Evolutionary conservation across 495 filamentous ascomycete species (phyloP).

Genomic region (Gamarada debralockiae): DNA sequence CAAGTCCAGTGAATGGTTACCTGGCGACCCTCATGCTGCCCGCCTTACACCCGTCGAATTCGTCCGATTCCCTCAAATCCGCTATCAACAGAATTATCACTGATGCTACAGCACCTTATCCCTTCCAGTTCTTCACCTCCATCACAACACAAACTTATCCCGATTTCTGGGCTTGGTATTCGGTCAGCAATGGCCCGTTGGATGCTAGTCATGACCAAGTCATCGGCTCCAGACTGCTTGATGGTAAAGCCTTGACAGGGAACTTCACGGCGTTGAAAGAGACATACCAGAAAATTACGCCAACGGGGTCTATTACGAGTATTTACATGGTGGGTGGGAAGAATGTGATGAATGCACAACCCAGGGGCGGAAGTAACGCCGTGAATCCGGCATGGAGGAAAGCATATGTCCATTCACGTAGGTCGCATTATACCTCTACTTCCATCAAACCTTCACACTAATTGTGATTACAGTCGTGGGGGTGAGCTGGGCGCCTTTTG

Average conservation of each 20-base stretch:
- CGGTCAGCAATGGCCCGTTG: constrained; percentile 28
- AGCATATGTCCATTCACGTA: constrained; percentile 32
- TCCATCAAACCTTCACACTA: not conserved
- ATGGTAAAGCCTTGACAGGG: constrained; percentile 26
- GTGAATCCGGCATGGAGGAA: constrained; percentile 42
- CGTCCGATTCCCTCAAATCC: constrained; percentile 5
- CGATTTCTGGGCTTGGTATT: constrained; percentile 44
- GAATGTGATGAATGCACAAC: constrained; percentile 29
- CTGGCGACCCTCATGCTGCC: constrained; percentile 28
- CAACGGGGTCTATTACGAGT: constrained; percentile 28
- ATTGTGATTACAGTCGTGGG: not conserved
- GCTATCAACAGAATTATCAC: constrained; percentile 28
- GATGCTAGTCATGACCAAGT: constrained; percentile 35
- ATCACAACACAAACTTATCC: constrained; percentile 37
- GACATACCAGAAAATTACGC: constrained; percentile 21
- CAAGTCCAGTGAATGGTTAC: constrained; percentile 23
- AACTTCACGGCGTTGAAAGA: constrained; percentile 23
- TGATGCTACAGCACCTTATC: constrained; percentile 23
- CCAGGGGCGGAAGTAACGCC: constrained; percentile 26
- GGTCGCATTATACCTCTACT: not conserved
- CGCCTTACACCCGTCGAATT: constrained; percentile 13
- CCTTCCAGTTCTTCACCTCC: constrained; percentile 25
- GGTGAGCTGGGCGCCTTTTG: constrained; percentile 5
- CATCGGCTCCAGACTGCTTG: constrained; percentile 38
- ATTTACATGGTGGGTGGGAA: constrained; percentile 37